A percentile compares a stretch with the other conserved stretches of the same genome.
Conservation (phyloP, 306 rosid species). For the Elaeagnus macrophylla region DNA sequence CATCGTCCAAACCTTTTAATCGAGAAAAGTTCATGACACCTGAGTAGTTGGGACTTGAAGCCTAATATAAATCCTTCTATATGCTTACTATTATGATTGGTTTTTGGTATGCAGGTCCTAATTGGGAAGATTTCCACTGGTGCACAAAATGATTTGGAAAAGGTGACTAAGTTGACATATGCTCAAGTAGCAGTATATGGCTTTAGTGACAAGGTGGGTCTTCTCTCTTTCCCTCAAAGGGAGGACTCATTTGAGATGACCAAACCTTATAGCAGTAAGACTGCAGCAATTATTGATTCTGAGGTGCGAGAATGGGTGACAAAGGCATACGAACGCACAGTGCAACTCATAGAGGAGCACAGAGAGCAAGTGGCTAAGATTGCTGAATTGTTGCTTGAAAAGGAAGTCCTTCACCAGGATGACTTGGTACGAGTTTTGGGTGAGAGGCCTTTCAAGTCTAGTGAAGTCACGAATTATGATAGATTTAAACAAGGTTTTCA, state of each 20-base stretch:
- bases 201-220: constrained; percentile 90
- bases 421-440: constrained; percentile 64
- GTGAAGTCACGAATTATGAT: constrained; percentile 56
- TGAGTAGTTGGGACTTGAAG: not conserved
- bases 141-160: constrained; percentile 91
- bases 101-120: constrained; percentile 43
- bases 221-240: constrained; percentile 75
- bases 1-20: not conserved
- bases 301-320: constrained; percentile 90
- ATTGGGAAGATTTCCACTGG: constrained; percentile 83
- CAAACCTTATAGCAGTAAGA: constrained; percentile 84
- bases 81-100: not conserved
- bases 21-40: not conserved
- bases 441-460: constrained; percentile 52
- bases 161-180: constrained; percentile 93
- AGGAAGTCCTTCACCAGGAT: constrained; percentile 93
- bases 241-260: constrained; percentile 55
- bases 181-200: constrained; percentile 94
- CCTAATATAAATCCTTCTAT: not conserved
- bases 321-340: constrained; percentile 53
- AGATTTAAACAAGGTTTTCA: constrained; percentile 61
- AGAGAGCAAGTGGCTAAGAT: constrained; percentile 65
- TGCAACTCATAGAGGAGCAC: constrained; percentile 58
- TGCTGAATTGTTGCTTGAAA: constrained; percentile 84
- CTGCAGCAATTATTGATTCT: constrained; percentile 62